phyloP scores from a whole-genome alignment of 108 stramenopile species.

The Cylindrotheca closterium region DNA sequence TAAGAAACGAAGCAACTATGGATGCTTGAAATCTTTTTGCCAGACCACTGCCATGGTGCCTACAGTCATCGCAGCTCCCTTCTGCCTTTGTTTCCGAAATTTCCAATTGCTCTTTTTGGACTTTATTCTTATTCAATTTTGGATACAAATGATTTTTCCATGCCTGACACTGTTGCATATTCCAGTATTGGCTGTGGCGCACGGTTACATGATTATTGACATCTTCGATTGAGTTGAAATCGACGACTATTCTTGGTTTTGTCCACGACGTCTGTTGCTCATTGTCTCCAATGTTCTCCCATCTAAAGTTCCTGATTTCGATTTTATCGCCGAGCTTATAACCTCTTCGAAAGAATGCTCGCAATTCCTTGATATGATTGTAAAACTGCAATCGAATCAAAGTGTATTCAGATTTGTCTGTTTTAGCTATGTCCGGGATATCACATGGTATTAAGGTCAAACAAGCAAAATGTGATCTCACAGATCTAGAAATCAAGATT shows the following conservation, averaged over 20 bases:
- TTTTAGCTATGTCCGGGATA: neutral
- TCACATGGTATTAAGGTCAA: slow-evolving; percentile 26
- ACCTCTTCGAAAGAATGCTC: slow-evolving; percentile 54
- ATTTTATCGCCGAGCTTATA: slow-evolving; percentile 70
- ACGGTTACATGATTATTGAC: slow-evolving; percentile 16
- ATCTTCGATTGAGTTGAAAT: slow-evolving; percentile 13
- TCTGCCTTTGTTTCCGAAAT: slow-evolving; percentile 6
- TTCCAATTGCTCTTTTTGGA: slow-evolving; percentile 10
- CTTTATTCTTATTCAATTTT: slow-evolving; percentile 8
- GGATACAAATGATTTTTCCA: slow-evolving; percentile 41
- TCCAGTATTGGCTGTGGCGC: slow-evolving; percentile 36
- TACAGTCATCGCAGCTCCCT: slow-evolving; percentile 1
- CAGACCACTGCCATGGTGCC: slow-evolving; percentile 41
- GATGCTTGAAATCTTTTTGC: slow-evolving; percentile 67
- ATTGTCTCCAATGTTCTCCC: slow-evolving; percentile 18
- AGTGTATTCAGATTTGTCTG: slow-evolving; percentile 1
- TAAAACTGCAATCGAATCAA: slow-evolving; percentile 34
- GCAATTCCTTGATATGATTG: slow-evolving; percentile 29
- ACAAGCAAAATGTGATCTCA: slow-evolving; percentile 52
- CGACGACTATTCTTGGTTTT: slow-evolving; percentile 30
- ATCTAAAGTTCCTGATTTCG: slow-evolving; percentile 30
- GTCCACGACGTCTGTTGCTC: slow-evolving; percentile 13
- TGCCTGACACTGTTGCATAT: slow-evolving; percentile 50
- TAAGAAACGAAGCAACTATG: slow-evolving; percentile 55
- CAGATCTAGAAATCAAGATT: slow-evolving; percentile 54